Conservation (phyloP, 148 eudicot genomes). For the Amaranthus palmeri region DNA sequence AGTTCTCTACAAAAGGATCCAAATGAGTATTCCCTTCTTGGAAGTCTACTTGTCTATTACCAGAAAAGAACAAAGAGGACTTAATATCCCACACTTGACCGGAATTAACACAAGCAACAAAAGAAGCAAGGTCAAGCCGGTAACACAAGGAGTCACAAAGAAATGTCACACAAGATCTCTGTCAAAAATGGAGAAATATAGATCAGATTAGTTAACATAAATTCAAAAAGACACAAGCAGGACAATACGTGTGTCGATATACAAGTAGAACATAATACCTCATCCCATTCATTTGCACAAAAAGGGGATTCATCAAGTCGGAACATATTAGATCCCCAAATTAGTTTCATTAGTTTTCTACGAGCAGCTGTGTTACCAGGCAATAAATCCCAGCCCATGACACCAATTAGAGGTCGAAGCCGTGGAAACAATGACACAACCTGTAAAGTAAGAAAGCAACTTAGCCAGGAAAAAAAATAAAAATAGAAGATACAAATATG, state of each 20-base stretch:
- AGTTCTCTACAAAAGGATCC: conserved; percentile 96
- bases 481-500: conserved; percentile 9
- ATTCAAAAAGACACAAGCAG: conserved; percentile 7
- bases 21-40: conserved; percentile 40
- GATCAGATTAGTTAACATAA: conserved; percentile 10
- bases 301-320: conserved; percentile 68
- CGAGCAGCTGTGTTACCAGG: conserved; percentile 69
- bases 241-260: neutral
- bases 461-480: conserved; percentile 11
- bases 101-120: conserved; percentile 92
- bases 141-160: conserved; percentile 93
- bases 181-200: conserved; percentile 27
- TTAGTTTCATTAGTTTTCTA: conserved; percentile 75
- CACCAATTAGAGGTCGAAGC: conserved; percentile 94
- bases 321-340: conserved; percentile 79
- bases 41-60: conserved; percentile 42
- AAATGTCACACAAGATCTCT: conserved; percentile 77
- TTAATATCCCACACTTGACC: conserved; percentile 78
- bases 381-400: conserved; percentile 97
- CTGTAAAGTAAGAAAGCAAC: conserved; percentile 38
- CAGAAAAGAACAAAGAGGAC: conserved; percentile 69
- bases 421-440: conserved; percentile 75
- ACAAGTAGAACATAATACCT: conserved; percentile 39
- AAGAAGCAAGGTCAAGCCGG: conserved; percentile 93
- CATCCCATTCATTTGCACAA: conserved; percentile 62